Evolutionary conservation across 2,329 filamentous ascomycete genomes (phyloP).

Genomic region (Ceratocystis destructans): DNA sequence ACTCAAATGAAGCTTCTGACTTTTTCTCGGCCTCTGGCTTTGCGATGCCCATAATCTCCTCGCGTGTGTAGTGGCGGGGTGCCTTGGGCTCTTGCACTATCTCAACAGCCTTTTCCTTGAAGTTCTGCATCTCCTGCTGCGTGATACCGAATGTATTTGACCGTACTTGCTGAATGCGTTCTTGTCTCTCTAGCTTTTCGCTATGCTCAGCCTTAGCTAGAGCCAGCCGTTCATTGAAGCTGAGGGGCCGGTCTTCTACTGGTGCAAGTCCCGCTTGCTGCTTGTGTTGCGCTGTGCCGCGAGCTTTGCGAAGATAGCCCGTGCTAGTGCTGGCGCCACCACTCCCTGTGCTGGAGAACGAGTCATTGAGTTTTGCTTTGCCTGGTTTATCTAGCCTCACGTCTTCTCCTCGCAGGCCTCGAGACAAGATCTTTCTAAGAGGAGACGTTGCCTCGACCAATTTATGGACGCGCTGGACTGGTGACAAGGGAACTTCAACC

Average conservation of each 20-base stretch:
- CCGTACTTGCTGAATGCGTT: constrained; percentile 39
- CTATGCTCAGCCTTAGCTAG: constrained; percentile 48
- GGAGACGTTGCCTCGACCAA: constrained; percentile 17
- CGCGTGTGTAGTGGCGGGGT: constrained; percentile 45
- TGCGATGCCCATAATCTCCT: constrained; percentile 40
- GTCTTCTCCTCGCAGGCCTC: constrained; percentile 16
- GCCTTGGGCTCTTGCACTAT: constrained; percentile 37
- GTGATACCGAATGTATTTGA: constrained; percentile 44
- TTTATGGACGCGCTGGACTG: constrained; percentile 16
- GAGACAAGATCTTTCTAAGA: constrained; percentile 14
- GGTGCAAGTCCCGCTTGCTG: not conserved
- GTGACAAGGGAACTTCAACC: constrained; percentile 15
- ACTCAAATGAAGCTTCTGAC: constrained; percentile 56
- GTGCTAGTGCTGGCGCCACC: not conserved
- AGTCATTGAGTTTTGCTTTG: constrained; percentile 2
- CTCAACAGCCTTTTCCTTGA: constrained; percentile 43
- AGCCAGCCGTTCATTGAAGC: constrained; percentile 77
- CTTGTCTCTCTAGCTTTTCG: constrained; percentile 36
- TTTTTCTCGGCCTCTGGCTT: constrained; percentile 29
- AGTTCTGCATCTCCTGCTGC: constrained; percentile 44
- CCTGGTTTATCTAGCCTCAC: constrained; percentile 11
- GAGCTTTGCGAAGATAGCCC: constrained; percentile 15
- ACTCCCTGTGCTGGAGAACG: constrained; percentile 10
- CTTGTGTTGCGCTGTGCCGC: constrained; percentile 9
- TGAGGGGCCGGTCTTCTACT: constrained; percentile 30